Base-by-base conservation (phyloP, 805 yeast genomes). In the Teunomyces pallodes region DNA sequence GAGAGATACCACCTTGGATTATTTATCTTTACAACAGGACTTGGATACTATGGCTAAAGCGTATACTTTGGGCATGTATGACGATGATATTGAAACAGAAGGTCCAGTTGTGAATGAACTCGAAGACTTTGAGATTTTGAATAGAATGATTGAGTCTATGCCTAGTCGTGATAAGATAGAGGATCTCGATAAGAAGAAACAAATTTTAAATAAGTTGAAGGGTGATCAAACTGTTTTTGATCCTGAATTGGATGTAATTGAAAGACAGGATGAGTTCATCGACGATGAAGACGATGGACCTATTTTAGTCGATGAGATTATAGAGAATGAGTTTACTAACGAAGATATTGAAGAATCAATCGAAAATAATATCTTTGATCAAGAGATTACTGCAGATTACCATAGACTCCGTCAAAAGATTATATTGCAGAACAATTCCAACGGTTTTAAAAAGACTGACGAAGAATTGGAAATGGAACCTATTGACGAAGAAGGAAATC, bases 381-480 rank as follows among this genome's bases (percentile, higher is more conserved):
- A 79, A 39, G 79, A 80, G 42, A 70, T 87, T 1, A 74, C 76
- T 1, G 60, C 69, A 12, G 83, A 83, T 38, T 87, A 87, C 57
- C 78, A 82, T 27, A 68, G 73, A 39, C 58, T 86, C 50, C 72
- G 86, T 42, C 79, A 79, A 45, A 74, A 72, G 49, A 70, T 87
- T 53, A 64, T 79, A 30, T 58, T 60, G 39, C 66, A 66, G 36
- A 70, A 76, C 31, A 80, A 80, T 1, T 35, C 24, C 3, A 48
- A 53, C 29, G 83, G 83, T 2, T 80, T 59, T 49, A 67, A 61
- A 44, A 69, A 72, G 50, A 65, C 77, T 1, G 77, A 75, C 2
- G 66, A 70, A 43, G 87, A 79, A 36, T 56, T 65, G 50, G 91
- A 82, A 48, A 56, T 81, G 14, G 95, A 86, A 57, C 90, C 89